Evolutionary conservation across 2,329 filamentous ascomycete species (phyloP).

Genomic region (Aspergillus carbonarius): DNA sequence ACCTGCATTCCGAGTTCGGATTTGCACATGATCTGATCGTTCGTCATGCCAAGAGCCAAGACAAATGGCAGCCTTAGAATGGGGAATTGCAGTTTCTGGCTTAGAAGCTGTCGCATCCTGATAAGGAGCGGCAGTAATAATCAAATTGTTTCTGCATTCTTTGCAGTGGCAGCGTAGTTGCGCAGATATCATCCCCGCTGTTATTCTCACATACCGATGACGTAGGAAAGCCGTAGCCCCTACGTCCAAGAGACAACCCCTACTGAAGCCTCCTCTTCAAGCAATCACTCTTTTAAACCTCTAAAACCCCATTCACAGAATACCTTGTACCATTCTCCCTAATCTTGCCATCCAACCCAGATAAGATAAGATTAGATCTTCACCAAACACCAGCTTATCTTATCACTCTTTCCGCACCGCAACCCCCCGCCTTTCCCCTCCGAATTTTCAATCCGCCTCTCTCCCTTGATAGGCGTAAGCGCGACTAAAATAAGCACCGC

Average conservation of each 20-base stretch:
- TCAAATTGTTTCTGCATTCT: not conserved
- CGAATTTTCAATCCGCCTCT: not conserved
- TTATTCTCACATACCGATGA: not conserved
- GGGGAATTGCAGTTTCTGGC: constrained; percentile 32
- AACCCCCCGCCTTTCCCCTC: not conserved
- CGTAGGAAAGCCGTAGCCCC: too few species aligned
- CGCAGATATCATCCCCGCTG: not conserved
- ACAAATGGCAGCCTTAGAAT: constrained; percentile 35
- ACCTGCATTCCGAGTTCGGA: constrained; percentile 6
- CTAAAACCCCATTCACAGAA: not conserved
- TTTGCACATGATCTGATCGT: constrained; percentile 30
- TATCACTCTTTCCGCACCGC: not conserved
- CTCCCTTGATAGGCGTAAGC: not conserved
- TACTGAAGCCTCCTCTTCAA: too few species aligned
- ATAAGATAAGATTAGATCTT: constrained; percentile 9
- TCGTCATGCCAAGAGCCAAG: constrained; percentile 21
- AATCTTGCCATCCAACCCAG: not conserved
- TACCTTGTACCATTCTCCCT: not conserved
- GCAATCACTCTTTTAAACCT: too few species aligned
- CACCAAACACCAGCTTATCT: not conserved
- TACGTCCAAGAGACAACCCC: too few species aligned
- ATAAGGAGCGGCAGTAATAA: not conserved
- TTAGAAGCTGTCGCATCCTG: not conserved
- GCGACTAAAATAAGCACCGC: not conserved
- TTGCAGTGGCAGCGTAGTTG: too few species aligned